phyloP scores from a whole-genome alignment of 2,329 filamentous ascomycete genomes.

The Xylariales sp. region DNA sequence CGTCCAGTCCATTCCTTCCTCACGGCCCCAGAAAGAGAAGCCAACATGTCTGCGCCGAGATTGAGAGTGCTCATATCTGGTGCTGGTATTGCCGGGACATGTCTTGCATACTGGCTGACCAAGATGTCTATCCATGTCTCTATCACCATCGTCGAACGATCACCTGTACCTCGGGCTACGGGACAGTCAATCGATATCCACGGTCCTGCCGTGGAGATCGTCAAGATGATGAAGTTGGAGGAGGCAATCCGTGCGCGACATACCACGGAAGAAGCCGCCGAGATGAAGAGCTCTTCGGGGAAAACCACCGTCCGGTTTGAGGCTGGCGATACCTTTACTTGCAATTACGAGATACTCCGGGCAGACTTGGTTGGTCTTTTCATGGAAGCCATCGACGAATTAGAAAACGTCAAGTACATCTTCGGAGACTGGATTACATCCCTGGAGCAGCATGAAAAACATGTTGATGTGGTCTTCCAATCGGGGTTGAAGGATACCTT shows the following conservation, averaged over 20 bases:
- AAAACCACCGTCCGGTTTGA: background rate
- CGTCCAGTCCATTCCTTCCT: no score
- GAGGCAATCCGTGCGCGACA: background rate
- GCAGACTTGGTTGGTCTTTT: constrained; percentile 44
- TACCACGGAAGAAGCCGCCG: background rate
- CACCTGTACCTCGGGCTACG: background rate
- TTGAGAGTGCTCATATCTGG: constrained; percentile 3
- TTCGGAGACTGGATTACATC: constrained; percentile 31
- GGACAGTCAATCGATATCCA: constrained; percentile 4
- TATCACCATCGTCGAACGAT: background rate
- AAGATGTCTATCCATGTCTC: background rate
- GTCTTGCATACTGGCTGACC: constrained; percentile 2
- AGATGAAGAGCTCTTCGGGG: background rate
- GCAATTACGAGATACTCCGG: constrained; percentile 52
- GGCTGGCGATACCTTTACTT: constrained; percentile 37
- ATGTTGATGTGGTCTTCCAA: no score
- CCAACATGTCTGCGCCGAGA: no score
- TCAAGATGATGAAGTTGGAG: constrained; percentile 2
- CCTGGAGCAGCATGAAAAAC: constrained; percentile 30
- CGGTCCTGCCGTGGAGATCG: background rate
- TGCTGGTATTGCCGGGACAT: constrained; percentile 2
- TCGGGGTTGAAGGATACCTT: no score
- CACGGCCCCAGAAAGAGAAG: no score
- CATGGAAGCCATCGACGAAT: constrained; percentile 25
- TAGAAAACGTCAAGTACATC: constrained; percentile 8